Evolutionary conservation across 2,329 filamentous ascomycete species (phyloP).

Genomic region (Drechslera avenae): DNA sequence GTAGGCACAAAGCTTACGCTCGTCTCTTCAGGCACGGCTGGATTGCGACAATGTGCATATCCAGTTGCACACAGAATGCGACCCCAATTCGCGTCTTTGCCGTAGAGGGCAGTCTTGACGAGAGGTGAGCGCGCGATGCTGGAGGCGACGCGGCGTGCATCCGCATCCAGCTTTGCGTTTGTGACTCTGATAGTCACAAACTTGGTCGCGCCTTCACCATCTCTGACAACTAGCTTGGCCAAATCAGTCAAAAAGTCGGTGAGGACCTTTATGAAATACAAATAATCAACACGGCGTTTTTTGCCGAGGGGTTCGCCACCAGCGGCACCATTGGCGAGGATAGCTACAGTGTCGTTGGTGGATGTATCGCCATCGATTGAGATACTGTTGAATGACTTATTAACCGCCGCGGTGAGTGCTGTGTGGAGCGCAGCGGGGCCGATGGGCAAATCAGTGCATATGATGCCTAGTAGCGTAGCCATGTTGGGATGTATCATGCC

Average conservation of each 20-base stretch:
- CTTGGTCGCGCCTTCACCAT: constrained; percentile 97
- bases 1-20: constrained; percentile 79
- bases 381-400: constrained; percentile 93
- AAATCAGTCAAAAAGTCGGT: constrained; percentile 81
- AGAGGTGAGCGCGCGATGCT: constrained; percentile 90
- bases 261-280: constrained; percentile 72
- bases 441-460: constrained; percentile 90
- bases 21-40: constrained; percentile 71
- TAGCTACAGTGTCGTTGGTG: constrained; percentile 93
- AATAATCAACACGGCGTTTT: constrained; percentile 65
- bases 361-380: constrained; percentile 96
- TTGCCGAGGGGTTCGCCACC: constrained; percentile 69
- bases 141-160: constrained; percentile 79
- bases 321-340: constrained; percentile 94
- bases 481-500: constrained; percentile 99
- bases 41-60: constrained; percentile 70
- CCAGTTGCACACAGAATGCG: constrained; percentile 94
- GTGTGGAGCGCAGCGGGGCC: constrained; percentile 68
- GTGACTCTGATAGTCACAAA: constrained; percentile 91
- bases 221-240: constrained; percentile 90
- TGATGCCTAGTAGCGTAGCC: constrained; percentile 89
- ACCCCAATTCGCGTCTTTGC: constrained; percentile 98
- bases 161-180: constrained; percentile 70
- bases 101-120: constrained; percentile 96
- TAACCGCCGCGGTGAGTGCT: constrained; percentile 74